A percentile compares a stretch with the other conserved stretches of the same genome.
Conservation (phyloP, 1,284 basidiomycete species). For the Leccinum variabile region DNA sequence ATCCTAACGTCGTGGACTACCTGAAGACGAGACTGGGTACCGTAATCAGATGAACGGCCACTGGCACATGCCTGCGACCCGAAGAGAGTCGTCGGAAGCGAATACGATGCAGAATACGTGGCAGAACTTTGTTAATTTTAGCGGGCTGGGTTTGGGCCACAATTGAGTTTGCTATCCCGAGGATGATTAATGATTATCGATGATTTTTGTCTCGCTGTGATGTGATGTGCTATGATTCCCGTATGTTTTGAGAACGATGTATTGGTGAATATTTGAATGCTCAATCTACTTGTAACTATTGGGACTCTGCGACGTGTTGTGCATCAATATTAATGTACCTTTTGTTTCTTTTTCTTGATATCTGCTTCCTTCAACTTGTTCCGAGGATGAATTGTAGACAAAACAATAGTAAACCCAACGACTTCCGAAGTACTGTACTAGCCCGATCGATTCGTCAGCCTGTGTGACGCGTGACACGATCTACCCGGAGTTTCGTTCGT, state of each 20-base stretch:
- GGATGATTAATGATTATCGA: background rate
- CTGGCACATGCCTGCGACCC: conserved; percentile 30
- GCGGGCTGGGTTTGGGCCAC: conserved; percentile 28
- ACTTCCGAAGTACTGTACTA: no score
- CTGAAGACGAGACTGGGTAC: conserved; percentile 49
- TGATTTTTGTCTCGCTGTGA: background rate
- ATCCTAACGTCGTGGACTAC: conserved; percentile 65
- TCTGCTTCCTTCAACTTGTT: no score
- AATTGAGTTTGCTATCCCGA: conserved; percentile 7
- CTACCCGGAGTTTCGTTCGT: no score
- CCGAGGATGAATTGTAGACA: no score
- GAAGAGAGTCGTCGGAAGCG: conserved; percentile 52
- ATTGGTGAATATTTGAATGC: background rate
- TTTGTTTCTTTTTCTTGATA: conserved; percentile 23
- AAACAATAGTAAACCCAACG: conserved; percentile 18
- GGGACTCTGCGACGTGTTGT: conserved; percentile 13
- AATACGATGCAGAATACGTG: conserved; percentile 56
- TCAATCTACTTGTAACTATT: conserved; percentile 23
- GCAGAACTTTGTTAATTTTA: conserved; percentile 53
- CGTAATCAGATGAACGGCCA: conserved; percentile 37
- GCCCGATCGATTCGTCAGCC: no score
- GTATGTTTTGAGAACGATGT: conserved; percentile 6
- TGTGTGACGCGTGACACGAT: no score
- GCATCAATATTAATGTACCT: conserved; percentile 12
- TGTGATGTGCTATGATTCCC: conserved; percentile 13